phyloP scores from a whole-genome alignment of 768 basidiomycete species.

The Nidularia pulvinata region DNA sequence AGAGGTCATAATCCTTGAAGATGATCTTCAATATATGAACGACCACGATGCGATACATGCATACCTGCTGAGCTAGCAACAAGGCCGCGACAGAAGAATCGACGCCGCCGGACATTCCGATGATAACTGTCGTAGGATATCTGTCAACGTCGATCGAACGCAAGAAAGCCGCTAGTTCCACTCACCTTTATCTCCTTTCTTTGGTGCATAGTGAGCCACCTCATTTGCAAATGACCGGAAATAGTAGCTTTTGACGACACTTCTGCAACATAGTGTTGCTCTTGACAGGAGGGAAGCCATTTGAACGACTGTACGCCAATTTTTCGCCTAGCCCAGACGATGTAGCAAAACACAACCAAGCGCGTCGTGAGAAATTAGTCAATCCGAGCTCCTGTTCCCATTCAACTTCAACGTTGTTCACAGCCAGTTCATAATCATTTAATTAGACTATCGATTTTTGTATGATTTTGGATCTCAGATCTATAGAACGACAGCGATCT shows the following conservation, averaged over 20 bases:
- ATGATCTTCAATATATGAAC: background rate
- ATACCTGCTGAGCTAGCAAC: conserved; percentile 69
- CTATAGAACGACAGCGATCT: too few species aligned
- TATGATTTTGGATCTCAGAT: too few species aligned
- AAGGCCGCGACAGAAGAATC: conserved; percentile 91
- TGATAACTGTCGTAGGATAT: conserved; percentile 54
- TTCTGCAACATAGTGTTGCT: background rate
- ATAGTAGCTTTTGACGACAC: background rate
- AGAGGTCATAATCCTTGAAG: conserved; percentile 73
- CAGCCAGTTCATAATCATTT: too few species aligned
- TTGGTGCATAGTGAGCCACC: conserved; percentile 1
- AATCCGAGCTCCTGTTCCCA: too few species aligned
- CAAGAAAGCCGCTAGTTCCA: background rate
- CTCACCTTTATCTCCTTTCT: conserved; percentile 9
- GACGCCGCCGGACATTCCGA: conserved; percentile 96
- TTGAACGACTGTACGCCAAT: too few species aligned
- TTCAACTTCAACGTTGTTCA: too few species aligned
- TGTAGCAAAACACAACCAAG: too few species aligned
- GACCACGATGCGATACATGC: conserved; percentile 4
- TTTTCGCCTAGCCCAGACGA: too few species aligned
- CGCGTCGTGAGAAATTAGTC: too few species aligned
- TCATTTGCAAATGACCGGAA: background rate
- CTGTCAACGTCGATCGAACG: background rate
- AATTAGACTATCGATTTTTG: too few species aligned
- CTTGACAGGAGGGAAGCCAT: too few species aligned